phyloP scores from a whole-genome alignment of 139 green algal genomes.

The Tetraselmis striata region DNA sequence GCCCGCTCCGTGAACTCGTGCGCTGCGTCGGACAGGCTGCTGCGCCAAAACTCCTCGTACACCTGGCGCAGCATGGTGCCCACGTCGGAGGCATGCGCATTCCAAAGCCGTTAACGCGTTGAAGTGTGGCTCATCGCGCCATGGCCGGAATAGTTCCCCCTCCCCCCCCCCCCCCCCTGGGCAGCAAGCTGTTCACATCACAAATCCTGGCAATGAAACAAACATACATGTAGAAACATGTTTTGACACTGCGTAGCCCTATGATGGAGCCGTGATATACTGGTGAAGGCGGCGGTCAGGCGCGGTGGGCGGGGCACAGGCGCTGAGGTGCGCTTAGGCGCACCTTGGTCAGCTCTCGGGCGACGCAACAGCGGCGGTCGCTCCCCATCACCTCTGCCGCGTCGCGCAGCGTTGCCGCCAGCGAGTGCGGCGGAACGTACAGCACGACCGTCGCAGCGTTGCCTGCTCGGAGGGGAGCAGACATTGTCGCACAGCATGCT shows the following conservation, averaged over 20 bases:
- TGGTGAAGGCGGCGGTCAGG: too few species aligned
- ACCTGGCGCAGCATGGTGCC: too few species aligned
- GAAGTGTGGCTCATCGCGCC: too few species aligned
- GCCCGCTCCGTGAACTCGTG: neutral
- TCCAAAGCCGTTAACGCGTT: too few species aligned
- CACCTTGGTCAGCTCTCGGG: slow-evolving; percentile 83
- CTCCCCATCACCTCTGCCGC: slow-evolving; percentile 47
- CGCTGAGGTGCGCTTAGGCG: neutral
- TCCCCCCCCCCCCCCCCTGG: too few species aligned
- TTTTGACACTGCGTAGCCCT: too few species aligned
- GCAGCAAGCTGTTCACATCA: neutral
- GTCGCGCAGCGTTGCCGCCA: slow-evolving; percentile 52
- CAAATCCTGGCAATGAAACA: neutral
- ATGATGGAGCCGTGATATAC: too few species aligned
- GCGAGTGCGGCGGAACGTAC: slow-evolving; percentile 64
- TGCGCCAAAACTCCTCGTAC: slow-evolving; percentile 76
- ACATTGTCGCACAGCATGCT: too few species aligned
- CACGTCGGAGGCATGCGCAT: too few species aligned
- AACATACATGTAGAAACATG: neutral
- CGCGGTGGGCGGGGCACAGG: too few species aligned
- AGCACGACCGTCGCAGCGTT: slow-evolving; percentile 68
- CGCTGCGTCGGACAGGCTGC: slow-evolving; percentile 23
- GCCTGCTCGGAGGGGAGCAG: too few species aligned
- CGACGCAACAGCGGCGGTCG: slow-evolving; percentile 53
- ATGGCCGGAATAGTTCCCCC: neutral